Conservation (phyloP, 257 asterid species). For the Nicotiana benthamiana region DNA sequence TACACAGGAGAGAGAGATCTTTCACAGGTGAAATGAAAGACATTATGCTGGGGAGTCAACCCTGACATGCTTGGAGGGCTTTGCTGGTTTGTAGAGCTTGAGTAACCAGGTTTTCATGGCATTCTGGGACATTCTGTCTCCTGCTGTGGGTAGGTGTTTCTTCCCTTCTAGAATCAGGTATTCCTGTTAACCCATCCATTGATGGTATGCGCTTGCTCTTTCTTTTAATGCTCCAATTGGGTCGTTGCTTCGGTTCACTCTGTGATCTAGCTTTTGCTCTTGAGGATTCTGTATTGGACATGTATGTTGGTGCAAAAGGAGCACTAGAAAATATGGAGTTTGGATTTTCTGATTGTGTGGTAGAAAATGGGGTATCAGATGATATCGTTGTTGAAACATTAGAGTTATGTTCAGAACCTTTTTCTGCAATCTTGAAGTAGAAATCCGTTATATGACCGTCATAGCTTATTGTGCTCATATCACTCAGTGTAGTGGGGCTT, state of each 20-base stretch:
- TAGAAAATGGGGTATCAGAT: constrained; percentile 10
- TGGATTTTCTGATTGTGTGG: constrained; percentile 14
- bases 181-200: constrained; percentile 20
- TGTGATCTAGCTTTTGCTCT: constrained; percentile 70
- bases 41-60: constrained; percentile 17
- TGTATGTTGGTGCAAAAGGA: constrained; percentile 35
- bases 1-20: constrained; percentile 4
- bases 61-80: constrained; percentile 20
- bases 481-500: constrained; percentile 45
- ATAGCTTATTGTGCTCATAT: constrained; percentile 35
- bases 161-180: background rate
- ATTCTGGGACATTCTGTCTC: constrained; percentile 24
- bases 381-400: constrained; percentile 24
- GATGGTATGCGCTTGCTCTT: constrained; percentile 39
- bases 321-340: constrained; percentile 17
- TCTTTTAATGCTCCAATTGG: constrained; percentile 29
- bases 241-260: constrained; percentile 69
- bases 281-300: constrained; percentile 61
- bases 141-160: background rate
- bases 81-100: constrained; percentile 30
- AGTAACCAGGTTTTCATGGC: constrained; percentile 37
- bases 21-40: constrained; percentile 20
- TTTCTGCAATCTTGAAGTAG: constrained; percentile 20
- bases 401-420: constrained; percentile 18
- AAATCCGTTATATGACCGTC: constrained; percentile 33